Evolutionary conservation across 768 basidiomycete genomes (phyloP).

Genomic region (Plicaturopsis crispa): DNA sequence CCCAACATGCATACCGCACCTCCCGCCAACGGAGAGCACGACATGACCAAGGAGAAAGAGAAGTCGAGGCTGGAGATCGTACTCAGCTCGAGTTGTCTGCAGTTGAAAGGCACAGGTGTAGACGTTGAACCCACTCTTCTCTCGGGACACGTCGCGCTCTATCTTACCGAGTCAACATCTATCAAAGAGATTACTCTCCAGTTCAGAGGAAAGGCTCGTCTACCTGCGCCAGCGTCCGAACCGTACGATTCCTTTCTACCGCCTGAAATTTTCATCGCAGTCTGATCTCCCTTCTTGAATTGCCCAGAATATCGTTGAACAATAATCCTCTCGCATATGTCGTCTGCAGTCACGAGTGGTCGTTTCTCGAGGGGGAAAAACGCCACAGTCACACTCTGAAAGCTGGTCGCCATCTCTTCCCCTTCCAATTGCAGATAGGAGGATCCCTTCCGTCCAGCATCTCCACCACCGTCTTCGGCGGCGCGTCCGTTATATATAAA

Average conservation of each 20-base stretch:
- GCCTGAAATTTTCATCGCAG: conserved; percentile 5
- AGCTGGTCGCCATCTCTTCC: conserved; percentile 90
- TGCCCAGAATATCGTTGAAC: conserved; percentile 32
- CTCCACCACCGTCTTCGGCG: conserved; percentile 41
- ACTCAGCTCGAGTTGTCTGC: conserved; percentile 62
- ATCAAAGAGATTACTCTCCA: conserved; percentile 80
- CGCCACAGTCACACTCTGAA: conserved; percentile 82
- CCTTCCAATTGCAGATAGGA: conserved; percentile 83
- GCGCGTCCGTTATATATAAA: conserved; percentile 78
- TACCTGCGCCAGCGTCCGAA: conserved; percentile 52
- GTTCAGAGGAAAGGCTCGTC: conserved; percentile 74
- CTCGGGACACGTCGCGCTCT: conserved; percentile 73
- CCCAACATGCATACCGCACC: no score
- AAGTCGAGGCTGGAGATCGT: conserved; percentile 65
- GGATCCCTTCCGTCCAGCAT: conserved; percentile 81
- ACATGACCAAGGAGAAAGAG: conserved; percentile 38
- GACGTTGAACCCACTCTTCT: conserved; percentile 81
- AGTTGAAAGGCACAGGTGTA: conserved; percentile 70
- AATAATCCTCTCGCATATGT: conserved; percentile 45
- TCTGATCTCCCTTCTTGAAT: not conserved
- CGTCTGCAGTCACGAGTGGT: conserved; percentile 83
- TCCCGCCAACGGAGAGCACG: no score
- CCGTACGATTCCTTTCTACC: conserved; percentile 37
- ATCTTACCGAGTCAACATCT: conserved; percentile 75
- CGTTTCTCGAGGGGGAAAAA: conserved; percentile 82